Conservation (phyloP, 129 eudicot genomes). For the Flaveria bidentis region DNA sequence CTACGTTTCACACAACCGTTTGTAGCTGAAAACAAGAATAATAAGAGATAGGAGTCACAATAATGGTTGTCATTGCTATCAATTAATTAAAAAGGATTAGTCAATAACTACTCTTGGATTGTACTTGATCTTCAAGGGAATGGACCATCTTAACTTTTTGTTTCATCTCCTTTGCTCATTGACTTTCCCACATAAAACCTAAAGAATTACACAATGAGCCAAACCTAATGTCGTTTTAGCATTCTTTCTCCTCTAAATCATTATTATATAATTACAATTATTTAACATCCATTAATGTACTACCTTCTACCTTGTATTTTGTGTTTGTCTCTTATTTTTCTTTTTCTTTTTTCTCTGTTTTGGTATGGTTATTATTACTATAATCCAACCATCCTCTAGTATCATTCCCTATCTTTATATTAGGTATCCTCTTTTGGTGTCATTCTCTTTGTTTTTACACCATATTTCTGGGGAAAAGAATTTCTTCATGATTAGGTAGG, state of each 20-base stretch:
- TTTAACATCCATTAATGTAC: constrained; percentile 41
- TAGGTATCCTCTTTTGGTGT: constrained; percentile 54
- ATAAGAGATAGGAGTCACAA: constrained; percentile 5
- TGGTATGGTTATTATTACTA: constrained; percentile 28
- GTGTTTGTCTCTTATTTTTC: constrained; percentile 31
- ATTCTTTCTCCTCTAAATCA: constrained; percentile 29
- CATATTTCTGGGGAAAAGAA: constrained; percentile 24
- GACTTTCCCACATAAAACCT: constrained; percentile 27
- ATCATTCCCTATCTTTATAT: constrained; percentile 49
- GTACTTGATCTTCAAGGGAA: constrained; percentile 34
- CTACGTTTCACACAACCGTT: no score
- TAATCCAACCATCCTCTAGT: constrained; percentile 42
- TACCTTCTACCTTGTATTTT: constrained; percentile 75
- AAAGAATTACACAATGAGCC: constrained; percentile 9
- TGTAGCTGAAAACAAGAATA: neutral
- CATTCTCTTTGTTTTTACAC: constrained; percentile 46
- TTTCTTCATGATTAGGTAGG: constrained; percentile 30
- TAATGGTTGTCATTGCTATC: constrained; percentile 16
- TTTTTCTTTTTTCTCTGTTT: constrained; percentile 24
- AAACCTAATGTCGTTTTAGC: constrained; percentile 22
- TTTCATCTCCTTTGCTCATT: constrained; percentile 32
- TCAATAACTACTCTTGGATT: constrained; percentile 43
- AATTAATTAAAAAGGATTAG: constrained; percentile 6
- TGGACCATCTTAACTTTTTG: constrained; percentile 41
- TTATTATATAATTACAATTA: constrained; percentile 42